Base-by-base conservation (phyloP, 2,329 filamentous ascomycete genomes). In the Fusarium algeriense region DNA sequence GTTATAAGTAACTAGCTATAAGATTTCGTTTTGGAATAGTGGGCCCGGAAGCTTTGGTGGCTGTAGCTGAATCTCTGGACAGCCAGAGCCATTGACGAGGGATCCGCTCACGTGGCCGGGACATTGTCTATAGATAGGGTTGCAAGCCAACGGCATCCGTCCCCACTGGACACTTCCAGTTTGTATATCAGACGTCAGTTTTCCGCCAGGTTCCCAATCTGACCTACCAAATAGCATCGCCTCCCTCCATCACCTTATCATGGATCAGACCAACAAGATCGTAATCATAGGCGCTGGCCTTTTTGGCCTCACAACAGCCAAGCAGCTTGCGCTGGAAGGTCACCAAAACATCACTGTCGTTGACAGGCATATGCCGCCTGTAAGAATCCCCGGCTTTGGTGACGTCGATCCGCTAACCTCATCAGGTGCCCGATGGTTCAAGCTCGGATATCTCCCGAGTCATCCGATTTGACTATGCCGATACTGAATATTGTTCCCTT, bases 401-500 rank as follows among this genome's bases (percentile, higher is more conserved):
- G 23, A 15, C n/a, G 12, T 32, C 15, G 26, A 13, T 20, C 11
- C 35, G 26, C 40, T 38, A 26, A 26, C 32, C 6, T 38, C 11
- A 14, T 35, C 14, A 74, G 73, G 76, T 80, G 11, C 73, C 76
- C 1, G 78, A 82, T 38, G 77, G 76, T 23, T 78, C 79, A 45
- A 80, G 78, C 56, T 76, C 78, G 46, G 80, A 82, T 67, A 76
- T 79, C 15, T 82, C 80, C 9, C 78, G 80, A 34, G 76, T 82
- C 35, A 76, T 82, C 43, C 77, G 81, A 7, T 72, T 78, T 54
- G 91, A 93, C 81, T 93, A 93, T 71, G 88, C 88, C 19, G 85
- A 90, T 67, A 79, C 85, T 1, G 83, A 86, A 17, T 93, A 93
- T 77, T 84, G 88, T 9, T 79, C 81, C 30, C 85, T 93, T 26